Evolutionary conservation across 257 asterid species (phyloP).

Genomic region (Parsonsia alboflavescens): DNA sequence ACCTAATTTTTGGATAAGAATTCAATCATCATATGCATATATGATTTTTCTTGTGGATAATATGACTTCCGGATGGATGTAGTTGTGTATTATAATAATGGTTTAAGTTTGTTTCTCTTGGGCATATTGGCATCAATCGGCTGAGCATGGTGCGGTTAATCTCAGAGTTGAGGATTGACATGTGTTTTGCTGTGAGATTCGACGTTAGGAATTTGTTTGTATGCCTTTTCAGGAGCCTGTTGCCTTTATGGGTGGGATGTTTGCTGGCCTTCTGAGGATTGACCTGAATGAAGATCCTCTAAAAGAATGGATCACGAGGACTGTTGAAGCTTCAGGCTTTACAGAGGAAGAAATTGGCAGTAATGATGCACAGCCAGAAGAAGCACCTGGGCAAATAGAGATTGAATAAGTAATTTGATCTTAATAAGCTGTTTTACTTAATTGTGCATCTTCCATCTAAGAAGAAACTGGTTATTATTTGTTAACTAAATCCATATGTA

Average conservation of each 20-base stretch:
- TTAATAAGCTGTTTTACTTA: neutral
- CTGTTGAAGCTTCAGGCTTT: slow-evolving; percentile 71
- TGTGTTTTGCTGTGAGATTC: neutral
- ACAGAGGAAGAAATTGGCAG: slow-evolving; percentile 35
- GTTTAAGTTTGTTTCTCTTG: neutral
- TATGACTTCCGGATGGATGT: too few relatives aligned
- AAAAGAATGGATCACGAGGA: slow-evolving; percentile 69
- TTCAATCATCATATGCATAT: too few relatives aligned
- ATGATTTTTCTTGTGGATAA: too few relatives aligned
- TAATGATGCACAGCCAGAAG: slow-evolving; percentile 31
- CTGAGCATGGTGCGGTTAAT: neutral
- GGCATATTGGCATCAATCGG: neutral
- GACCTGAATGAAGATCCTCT: slow-evolving; percentile 77
- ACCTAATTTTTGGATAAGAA: too few relatives aligned
- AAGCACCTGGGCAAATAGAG: slow-evolving; percentile 48
- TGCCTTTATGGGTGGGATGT: slow-evolving; percentile 79
- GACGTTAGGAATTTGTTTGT: neutral
- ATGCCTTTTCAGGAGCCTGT: slow-evolving; percentile 54
- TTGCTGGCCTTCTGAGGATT: slow-evolving; percentile 80
- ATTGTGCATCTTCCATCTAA: neutral
- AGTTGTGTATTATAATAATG: too few relatives aligned
- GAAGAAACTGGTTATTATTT: neutral
- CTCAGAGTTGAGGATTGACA: too few relatives aligned
- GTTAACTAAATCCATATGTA: neutral
- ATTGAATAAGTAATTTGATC: slow-evolving; percentile 37